A percentile compares a stretch with the other conserved stretches of the same genome.
These are phyloP conservation scores for Lentinus brumalis DNA, from an alignment of 768 basidiomycete genomes.

Conservation along the genomic window DNA sequence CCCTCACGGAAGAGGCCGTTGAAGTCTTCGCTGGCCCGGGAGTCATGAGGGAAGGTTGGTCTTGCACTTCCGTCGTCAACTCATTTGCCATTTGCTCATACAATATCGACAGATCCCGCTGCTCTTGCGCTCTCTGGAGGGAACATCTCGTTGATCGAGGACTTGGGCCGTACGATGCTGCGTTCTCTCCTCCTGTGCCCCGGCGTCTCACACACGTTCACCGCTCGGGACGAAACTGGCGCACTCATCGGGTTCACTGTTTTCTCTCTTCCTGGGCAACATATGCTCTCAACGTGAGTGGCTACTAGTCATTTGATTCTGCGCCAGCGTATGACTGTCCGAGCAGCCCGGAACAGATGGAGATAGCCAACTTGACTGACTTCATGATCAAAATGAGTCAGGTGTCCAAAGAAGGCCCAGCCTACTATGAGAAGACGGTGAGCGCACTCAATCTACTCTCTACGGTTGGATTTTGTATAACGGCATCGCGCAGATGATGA, in stretches of 20 bases:
- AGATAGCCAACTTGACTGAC: constrained; percentile 11
- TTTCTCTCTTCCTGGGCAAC: constrained; percentile 4
- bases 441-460: not conserved
- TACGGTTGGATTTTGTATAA: no score
- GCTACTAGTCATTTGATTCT: not conserved
- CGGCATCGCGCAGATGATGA: not conserved
- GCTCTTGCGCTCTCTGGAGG: not conserved
- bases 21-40: not conserved
- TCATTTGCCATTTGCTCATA: no score
- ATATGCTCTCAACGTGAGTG: constrained; percentile 1
- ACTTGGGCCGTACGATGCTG: not conserved
- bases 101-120: no score
- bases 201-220: constrained; percentile 16
- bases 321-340: not conserved
- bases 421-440: constrained; percentile 6
- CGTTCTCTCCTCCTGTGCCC: not conserved
- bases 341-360: constrained; percentile 11
- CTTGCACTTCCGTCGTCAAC: no score
- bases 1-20: not conserved
- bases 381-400: not conserved
- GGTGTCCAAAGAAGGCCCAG: constrained; percentile 8
- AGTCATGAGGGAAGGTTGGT: not conserved
- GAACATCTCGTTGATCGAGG: not conserved
- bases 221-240: constrained; percentile 10
- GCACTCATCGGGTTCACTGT: constrained; percentile 10